These are phyloP conservation scores for Colletotrichum ledebouriae DNA, from an alignment of 2,329 filamentous ascomycete species.

Conservation along the genomic window DNA sequence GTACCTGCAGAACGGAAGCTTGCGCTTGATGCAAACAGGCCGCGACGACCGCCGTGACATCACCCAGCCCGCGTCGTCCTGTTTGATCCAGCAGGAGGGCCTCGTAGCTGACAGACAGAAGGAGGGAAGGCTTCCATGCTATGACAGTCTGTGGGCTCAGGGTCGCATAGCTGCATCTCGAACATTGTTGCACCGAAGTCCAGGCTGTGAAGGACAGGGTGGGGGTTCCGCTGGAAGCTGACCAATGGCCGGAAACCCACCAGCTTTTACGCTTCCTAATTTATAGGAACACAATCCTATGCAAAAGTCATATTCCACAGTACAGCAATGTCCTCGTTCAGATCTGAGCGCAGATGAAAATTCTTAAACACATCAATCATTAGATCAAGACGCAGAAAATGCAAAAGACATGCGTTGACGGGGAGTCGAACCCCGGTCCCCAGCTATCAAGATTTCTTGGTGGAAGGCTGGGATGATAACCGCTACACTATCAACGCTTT, in stretches of 20 bases:
- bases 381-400: too few species aligned
- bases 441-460: neutral
- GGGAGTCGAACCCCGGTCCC: slow-evolving; percentile 33
- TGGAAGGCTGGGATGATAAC: slow-evolving; percentile 35
- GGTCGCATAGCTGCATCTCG: slow-evolving; percentile 8
- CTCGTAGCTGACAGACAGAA: neutral
- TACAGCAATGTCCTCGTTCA: neutral
- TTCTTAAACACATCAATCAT: neutral
- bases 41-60: slow-evolving; percentile 21
- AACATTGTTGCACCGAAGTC: slow-evolving; percentile 20
- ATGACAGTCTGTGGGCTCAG: slow-evolving; percentile 28
- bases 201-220: neutral
- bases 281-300: too few species aligned
- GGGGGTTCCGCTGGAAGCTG: too few species aligned
- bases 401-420: slow-evolving; percentile 1
- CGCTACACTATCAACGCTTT: slow-evolving; percentile 25
- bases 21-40: slow-evolving; percentile 23
- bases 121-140: slow-evolving; percentile 11
- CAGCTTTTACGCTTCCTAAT: too few species aligned
- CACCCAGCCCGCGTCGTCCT: slow-evolving; percentile 2
- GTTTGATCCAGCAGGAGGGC: neutral
- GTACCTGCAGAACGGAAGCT: slow-evolving; percentile 15
- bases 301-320: too few species aligned
- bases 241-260: neutral
- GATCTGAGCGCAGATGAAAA: neutral